Evolutionary conservation across 257 asterid genomes (phyloP).

Genomic region (Dorcoceras hygrometricum): DNA sequence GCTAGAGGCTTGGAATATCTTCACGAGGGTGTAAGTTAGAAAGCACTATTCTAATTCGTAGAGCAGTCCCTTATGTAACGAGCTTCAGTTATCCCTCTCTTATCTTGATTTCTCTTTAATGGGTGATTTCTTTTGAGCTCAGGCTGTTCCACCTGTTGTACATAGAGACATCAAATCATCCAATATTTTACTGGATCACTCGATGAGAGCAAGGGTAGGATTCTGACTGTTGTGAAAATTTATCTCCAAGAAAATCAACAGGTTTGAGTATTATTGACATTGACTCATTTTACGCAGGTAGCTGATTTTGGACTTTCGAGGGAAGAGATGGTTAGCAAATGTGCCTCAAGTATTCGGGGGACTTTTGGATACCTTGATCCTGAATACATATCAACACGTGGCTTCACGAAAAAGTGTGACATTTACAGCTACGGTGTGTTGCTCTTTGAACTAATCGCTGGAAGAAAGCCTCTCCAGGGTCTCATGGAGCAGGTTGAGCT

Average conservation of each 20-base stretch:
- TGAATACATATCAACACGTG: constrained; percentile 79
- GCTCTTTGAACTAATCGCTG: constrained; percentile 86
- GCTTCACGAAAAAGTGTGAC: constrained; percentile 88
- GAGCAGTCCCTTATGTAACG: neutral
- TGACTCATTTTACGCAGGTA: constrained; percentile 42
- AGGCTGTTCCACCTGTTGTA: constrained; percentile 97
- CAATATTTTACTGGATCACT: constrained; percentile 85
- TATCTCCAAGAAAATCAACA: neutral
- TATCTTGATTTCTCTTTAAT: neutral
- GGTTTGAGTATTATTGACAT: neutral
- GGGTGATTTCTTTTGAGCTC: constrained; percentile 26
- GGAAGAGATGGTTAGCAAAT: constrained; percentile 75
- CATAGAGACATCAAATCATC: constrained; percentile 93
- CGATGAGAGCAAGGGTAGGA: constrained; percentile 85
- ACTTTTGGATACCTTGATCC: constrained; percentile 97
- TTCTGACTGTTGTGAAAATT: constrained; percentile 19
- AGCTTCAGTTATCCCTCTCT: neutral
- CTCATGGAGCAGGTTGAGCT: constrained; percentile 84
- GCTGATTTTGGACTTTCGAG: constrained; percentile 97
- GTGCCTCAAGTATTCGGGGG: constrained; percentile 72
- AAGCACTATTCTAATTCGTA: constrained; percentile 17
- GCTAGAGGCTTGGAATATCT: constrained; percentile 98
- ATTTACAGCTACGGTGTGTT: constrained; percentile 90
- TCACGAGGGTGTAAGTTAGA: constrained; percentile 82
- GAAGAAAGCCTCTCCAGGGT: constrained; percentile 91